phyloP scores from a whole-genome alignment of 805 yeast species.

The Ogataea neopini region DNA sequence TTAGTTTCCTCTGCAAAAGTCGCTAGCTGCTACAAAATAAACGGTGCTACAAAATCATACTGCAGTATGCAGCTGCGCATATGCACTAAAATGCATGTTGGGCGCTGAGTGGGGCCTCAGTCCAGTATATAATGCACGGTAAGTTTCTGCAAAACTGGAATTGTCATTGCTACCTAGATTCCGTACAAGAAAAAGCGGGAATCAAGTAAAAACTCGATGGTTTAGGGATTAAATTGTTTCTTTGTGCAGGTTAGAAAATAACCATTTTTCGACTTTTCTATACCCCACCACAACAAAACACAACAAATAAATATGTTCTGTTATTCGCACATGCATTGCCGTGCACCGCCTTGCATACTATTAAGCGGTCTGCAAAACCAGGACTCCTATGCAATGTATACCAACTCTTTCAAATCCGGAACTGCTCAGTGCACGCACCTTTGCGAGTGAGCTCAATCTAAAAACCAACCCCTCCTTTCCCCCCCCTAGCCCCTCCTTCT shows the following conservation, averaged over 20 bases:
- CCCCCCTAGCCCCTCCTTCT: no score
- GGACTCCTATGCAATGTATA: slow-evolving; percentile 1
- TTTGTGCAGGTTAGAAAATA: no score
- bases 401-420: neutral
- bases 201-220: no score
- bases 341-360: neutral
- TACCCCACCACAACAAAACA: neutral
- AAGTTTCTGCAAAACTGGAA: no score
- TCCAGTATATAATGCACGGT: no score
- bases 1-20: slow-evolving; percentile 4
- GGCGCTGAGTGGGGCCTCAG: neutral
- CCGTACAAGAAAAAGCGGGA: no score
- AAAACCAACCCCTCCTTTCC: no score
- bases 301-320: neutral
- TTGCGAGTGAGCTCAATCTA: neutral
- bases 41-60: slow-evolving; percentile 1
- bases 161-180: no score
- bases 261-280: neutral
- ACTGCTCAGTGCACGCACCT: neutral
- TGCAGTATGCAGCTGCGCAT: slow-evolving; percentile 2
- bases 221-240: neutral
- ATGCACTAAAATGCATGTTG: neutral
- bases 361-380: neutral
- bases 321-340: neutral
- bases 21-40: slow-evolving; percentile 4